A percentile compares a stretch with the other conserved stretches of the same genome.
phyloP scores from a whole-genome alignment of 352 stramenopile genomes.

The Blastocystis sp. region DNA sequence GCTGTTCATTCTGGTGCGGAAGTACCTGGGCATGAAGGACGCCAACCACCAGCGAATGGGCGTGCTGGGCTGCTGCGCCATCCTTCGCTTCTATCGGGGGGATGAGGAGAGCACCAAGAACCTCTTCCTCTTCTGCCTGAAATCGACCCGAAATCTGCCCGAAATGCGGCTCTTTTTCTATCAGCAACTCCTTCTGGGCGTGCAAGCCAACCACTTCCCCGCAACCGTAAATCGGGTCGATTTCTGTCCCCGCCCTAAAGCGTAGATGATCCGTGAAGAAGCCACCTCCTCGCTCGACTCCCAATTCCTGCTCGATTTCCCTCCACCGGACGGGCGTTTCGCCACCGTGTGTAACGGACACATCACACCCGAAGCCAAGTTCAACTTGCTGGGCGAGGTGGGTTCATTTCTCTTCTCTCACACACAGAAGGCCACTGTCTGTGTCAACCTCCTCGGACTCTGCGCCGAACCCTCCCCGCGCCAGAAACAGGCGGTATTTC shows the following conservation, averaged over 20 bases:
- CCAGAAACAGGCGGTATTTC: slow-evolving; percentile 12
- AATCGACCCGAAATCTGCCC: slow-evolving; percentile 36
- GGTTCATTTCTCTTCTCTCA: not conserved
- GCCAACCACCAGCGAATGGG: slow-evolving; percentile 3
- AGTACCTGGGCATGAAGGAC: slow-evolving; percentile 49
- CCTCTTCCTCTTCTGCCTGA: slow-evolving; percentile 5
- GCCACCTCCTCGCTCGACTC: not conserved
- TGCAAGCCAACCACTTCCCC: not conserved
- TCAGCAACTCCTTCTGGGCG: not conserved
- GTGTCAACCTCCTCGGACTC: not conserved
- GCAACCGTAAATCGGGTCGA: not conserved
- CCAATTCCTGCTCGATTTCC: not conserved
- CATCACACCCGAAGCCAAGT: not conserved
- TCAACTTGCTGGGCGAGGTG: not conserved
- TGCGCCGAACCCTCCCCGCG: slow-evolving; percentile 5
- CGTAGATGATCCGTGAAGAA: not conserved
- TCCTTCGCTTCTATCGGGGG: not conserved
- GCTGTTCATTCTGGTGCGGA: slow-evolving; percentile 41
- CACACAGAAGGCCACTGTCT: not conserved
- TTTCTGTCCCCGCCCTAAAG: not conserved
- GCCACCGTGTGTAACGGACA: not conserved
- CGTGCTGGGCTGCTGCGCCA: not conserved
- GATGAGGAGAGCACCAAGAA: not conserved
- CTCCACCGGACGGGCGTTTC: not conserved
- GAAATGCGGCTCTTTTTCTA: slow-evolving; percentile 35